Percentiles rank a stretch among this genome's conserved stretches.
Conservation (phyloP, 208 protist species). For the Endotrypanum monterogeii region DNA sequence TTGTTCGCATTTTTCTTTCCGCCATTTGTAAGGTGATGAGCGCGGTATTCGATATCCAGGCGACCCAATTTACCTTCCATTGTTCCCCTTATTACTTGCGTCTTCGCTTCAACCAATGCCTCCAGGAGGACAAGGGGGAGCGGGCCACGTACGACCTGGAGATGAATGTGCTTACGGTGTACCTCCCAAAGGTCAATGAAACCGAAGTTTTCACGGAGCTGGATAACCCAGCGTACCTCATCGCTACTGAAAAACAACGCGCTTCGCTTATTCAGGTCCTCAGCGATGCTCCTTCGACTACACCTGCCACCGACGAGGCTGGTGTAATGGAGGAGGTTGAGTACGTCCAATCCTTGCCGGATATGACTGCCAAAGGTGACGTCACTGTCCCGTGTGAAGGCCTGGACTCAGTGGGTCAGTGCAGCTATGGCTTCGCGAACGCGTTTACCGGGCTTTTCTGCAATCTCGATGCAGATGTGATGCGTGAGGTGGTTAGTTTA, state of each 20-base stretch:
- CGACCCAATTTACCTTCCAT: constrained; percentile 87
- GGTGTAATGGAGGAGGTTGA: constrained; percentile 65
- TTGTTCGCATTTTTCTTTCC: constrained; percentile 73
- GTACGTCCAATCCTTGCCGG: constrained; percentile 61
- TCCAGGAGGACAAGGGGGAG: constrained; percentile 77
- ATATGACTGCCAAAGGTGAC: neutral
- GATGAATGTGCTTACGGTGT: constrained; percentile 67
- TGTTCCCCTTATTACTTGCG: constrained; percentile 90
- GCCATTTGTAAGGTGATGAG: constrained; percentile 79
- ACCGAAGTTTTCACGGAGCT: constrained; percentile 78
- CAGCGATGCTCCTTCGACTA: neutral
- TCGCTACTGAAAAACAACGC: constrained; percentile 84
- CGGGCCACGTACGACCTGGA: constrained; percentile 83
- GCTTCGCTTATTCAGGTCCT: constrained; percentile 50
- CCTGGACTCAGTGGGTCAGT: constrained; percentile 6
- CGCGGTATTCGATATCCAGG: constrained; percentile 82
- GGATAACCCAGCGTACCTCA: constrained; percentile 85
- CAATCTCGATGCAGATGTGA: constrained; percentile 52
- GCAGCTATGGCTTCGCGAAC: constrained; percentile 83
- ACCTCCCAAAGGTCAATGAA: constrained; percentile 78
- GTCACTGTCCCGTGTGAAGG: neutral
- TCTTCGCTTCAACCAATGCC: constrained; percentile 79
- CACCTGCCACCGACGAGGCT: constrained; percentile 12
- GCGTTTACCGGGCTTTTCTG: constrained; percentile 78
- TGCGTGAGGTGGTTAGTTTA: constrained; percentile 63